Base-by-base conservation (phyloP, 306 rosid species). In the Vicia sativa region DNA sequence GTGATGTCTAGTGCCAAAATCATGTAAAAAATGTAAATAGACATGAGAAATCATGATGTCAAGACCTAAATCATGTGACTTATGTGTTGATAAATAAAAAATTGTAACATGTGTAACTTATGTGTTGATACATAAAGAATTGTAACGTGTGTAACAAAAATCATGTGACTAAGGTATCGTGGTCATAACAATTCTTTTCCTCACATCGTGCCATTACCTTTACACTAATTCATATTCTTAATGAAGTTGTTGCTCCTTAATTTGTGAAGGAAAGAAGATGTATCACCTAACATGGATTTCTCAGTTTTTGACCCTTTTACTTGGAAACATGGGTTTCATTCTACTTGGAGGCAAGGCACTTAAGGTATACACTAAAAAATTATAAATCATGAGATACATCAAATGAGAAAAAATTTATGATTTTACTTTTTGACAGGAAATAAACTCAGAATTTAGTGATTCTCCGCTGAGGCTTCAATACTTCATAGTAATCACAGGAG, bases 321-420 rank as follows among this genome's bases (percentile, higher is more conserved):
- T 86, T 43, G 85, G 78, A 54, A 83, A 86, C 16, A 86, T 79
- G 91, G 91, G 91, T 38, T 81, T 79, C 72, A 79, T 86, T 25
- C 79, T 86, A 28, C 74, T 86, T 0, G 91, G 91, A 28, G 91
- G 91, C 68, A 77, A 80, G 58, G 86, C 86, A 46, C 86, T 86
- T 4, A 81, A 80, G 82, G 91, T 83, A 2, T 0, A 6, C 7
- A 45, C 3, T 8, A 9, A 18, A 18, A 52, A 52, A 52, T 21
- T 4, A 52, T 10, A 25, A 25, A 25, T 3, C 3, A 25, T 25
- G 2, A 7, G 21, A 8, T 25, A 1, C 5, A 39, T 14, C 15
- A 3, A 14, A 4, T 25, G 15, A 76, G 21, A 21, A 7, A 13
- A 37, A 8, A n/a, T 48, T 4, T 10, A 53, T 52, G 13, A 59